Evolutionary conservation across 169 alveolate genomes (phyloP).

Genomic region (Cryptosporidium viatorum): DNA sequence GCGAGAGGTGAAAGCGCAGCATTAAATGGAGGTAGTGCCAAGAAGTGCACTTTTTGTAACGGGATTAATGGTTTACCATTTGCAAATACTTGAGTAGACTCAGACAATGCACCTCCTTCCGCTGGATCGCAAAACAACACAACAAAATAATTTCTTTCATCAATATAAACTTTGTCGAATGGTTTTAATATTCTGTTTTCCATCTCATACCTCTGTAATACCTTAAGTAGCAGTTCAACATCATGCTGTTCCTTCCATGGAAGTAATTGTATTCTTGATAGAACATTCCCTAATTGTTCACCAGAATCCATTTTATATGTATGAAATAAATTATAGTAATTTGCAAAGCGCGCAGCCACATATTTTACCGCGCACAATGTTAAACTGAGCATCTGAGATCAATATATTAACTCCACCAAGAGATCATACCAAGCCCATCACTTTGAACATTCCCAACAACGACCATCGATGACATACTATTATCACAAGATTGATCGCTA

Average conservation of each 20-base stretch:
- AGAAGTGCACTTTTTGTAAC: constrained; percentile 29
- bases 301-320: constrained; percentile 52
- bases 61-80: constrained; percentile 62
- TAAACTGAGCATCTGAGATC: background rate
- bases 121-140: constrained; percentile 67
- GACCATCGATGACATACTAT: constrained; percentile 34
- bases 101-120: constrained; percentile 53
- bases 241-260: constrained; percentile 63
- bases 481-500: constrained; percentile 28
- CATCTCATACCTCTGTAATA: constrained; percentile 15
- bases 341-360: constrained; percentile 8
- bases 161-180: constrained; percentile 41
- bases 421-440: constrained; percentile 73
- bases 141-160: constrained; percentile 41
- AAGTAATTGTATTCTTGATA: constrained; percentile 48
- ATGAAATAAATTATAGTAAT: background rate
- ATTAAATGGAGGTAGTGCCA: constrained; percentile 72
- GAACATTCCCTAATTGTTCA: constrained; percentile 6
- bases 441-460: constrained; percentile 64
- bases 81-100: constrained; percentile 62
- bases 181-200: constrained; percentile 24
- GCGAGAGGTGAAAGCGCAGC: constrained; percentile 69
- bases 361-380: background rate
- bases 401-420: constrained; percentile 64
- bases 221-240: constrained; percentile 37